These are phyloP conservation scores for Ustilago trichophora DNA, from an alignment of 1,284 basidiomycete species.

Conservation along the genomic window DNA sequence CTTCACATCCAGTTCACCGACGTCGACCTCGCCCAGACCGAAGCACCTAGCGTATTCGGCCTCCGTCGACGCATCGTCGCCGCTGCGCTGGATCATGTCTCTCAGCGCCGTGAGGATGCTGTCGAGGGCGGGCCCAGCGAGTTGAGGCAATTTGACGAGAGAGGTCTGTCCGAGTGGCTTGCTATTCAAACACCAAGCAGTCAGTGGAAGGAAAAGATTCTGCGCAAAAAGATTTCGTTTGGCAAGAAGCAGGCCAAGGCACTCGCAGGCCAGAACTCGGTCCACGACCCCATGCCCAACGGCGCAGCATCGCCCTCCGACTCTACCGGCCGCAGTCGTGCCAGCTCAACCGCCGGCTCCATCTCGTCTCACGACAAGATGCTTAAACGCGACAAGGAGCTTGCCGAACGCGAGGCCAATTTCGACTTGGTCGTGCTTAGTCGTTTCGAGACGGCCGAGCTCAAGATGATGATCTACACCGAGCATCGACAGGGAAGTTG, in stretches of 20 bases:
- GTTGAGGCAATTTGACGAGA: slow-evolving; percentile 4
- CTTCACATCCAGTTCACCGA: slow-evolving; percentile 29
- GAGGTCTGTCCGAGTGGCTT: slow-evolving; percentile 22
- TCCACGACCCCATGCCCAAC: slow-evolving; percentile 30
- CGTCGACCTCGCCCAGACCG: slow-evolving; percentile 23
- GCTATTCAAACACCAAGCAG: not conserved
- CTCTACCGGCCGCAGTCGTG: not conserved
- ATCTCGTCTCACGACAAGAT: slow-evolving; percentile 26
- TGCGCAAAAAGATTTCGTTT: slow-evolving; percentile 37
- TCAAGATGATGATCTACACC: slow-evolving; percentile 41
- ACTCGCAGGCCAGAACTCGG: slow-evolving; percentile 1
- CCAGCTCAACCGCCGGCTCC: slow-evolving; percentile 2
- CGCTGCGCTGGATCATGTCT: slow-evolving; percentile 29
- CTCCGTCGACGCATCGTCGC: slow-evolving; percentile 36
- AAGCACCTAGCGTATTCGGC: slow-evolving; percentile 38
- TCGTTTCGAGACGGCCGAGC: slow-evolving; percentile 37
- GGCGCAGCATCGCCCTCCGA: not conserved
- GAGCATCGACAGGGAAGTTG: slow-evolving; percentile 40
- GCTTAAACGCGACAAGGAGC: slow-evolving; percentile 32
- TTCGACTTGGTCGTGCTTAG: slow-evolving; percentile 38
- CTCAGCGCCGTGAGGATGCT: not conserved
- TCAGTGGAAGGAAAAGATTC: slow-evolving; percentile 28
- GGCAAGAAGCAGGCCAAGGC: slow-evolving; percentile 22
- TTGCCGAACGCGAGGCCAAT: slow-evolving; percentile 32
- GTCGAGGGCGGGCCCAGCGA: not conserved